Percentiles rank a stretch among this genome's conserved stretches.
Conservation (phyloP, 2,329 filamentous ascomycete species). For the Fusarium austroafricanum region DNA sequence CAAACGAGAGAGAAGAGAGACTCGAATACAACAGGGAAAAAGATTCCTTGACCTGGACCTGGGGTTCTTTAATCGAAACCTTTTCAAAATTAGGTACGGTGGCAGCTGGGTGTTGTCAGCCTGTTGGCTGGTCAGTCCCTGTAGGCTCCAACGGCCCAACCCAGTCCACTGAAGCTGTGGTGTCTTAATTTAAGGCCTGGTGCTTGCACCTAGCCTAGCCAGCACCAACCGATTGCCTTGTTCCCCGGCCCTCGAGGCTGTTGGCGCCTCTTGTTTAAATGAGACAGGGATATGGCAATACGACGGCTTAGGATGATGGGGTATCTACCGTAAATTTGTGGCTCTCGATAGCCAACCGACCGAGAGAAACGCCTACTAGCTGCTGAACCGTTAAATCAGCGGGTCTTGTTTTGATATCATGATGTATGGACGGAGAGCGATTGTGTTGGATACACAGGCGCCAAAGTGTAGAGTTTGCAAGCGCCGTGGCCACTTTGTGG, state of each 20-base stretch:
- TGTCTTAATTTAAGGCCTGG: constrained; percentile 44
- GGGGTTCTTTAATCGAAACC: constrained; percentile 36
- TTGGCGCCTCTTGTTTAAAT: constrained; percentile 42
- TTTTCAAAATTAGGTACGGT: constrained; percentile 29
- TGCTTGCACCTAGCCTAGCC: constrained; percentile 19
- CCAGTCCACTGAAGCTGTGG: constrained; percentile 12
- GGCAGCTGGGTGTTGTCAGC: neutral
- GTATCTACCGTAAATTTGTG: constrained; percentile 32
- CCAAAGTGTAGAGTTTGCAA: constrained; percentile 28
- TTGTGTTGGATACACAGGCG: constrained; percentile 28
- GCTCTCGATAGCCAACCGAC: constrained; percentile 31
- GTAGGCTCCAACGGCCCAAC: neutral
- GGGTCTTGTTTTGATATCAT: constrained; percentile 11
- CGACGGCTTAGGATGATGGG: constrained; percentile 30
- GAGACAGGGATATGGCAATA: constrained; percentile 41
- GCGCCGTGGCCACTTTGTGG: constrained; percentile 34
- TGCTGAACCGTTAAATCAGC: neutral
- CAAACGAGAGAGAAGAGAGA: constrained; percentile 11
- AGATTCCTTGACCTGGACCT: constrained; percentile 27
- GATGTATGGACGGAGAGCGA: constrained; percentile 11
- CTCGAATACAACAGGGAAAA: constrained; percentile 26
- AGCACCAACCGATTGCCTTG: constrained; percentile 35
- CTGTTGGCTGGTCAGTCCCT: constrained; percentile 29
- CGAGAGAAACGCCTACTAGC: neutral
- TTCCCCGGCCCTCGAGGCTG: constrained; percentile 33